A percentile compares a stretch with the other conserved stretches of the same genome.
These are phyloP conservation scores for Mycena amicta DNA, from an alignment of 768 basidiomycete species.

Conservation along the genomic window DNA sequence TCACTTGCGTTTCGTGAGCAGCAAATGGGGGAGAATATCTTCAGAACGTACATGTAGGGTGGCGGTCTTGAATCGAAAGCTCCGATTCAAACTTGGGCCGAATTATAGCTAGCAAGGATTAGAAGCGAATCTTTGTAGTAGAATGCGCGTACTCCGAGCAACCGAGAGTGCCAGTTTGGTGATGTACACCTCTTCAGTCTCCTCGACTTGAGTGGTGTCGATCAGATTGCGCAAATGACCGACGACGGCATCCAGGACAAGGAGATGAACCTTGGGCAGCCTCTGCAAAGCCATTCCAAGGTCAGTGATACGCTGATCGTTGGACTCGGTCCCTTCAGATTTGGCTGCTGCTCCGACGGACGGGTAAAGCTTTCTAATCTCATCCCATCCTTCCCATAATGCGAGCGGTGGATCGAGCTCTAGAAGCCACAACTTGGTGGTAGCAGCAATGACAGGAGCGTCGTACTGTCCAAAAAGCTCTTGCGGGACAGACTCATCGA, in stretches of 20 bases:
- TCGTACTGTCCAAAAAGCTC: conserved; percentile 69
- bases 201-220: conserved; percentile 66
- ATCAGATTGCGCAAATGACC: conserved; percentile 81
- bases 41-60: conserved; percentile 71
- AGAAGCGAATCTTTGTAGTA: neutral
- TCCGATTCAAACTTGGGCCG: conserved; percentile 83
- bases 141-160: conserved; percentile 68
- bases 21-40: neutral
- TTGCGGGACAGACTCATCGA: conserved; percentile 55
- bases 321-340: conserved; percentile 52
- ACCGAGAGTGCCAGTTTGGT: conserved; percentile 87
- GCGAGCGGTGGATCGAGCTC: conserved; percentile 88
- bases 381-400: conserved; percentile 91
- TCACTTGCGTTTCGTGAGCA: conserved; percentile 43
- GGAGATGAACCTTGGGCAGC: conserved; percentile 77
- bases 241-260: conserved; percentile 77
- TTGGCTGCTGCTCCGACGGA: conserved; percentile 38
- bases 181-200: conserved; percentile 77
- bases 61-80: conserved; percentile 88
- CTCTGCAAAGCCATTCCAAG: conserved; percentile 64
- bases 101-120: conserved; percentile 59
- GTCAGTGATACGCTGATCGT: conserved; percentile 65
- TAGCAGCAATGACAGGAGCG: conserved; percentile 81
- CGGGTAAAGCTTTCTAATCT: conserved; percentile 86
- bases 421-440: conserved; percentile 87